Evolutionary conservation across 2,329 filamentous ascomycete genomes (phyloP).

Genomic region (Colletotrichum viniferum): DNA sequence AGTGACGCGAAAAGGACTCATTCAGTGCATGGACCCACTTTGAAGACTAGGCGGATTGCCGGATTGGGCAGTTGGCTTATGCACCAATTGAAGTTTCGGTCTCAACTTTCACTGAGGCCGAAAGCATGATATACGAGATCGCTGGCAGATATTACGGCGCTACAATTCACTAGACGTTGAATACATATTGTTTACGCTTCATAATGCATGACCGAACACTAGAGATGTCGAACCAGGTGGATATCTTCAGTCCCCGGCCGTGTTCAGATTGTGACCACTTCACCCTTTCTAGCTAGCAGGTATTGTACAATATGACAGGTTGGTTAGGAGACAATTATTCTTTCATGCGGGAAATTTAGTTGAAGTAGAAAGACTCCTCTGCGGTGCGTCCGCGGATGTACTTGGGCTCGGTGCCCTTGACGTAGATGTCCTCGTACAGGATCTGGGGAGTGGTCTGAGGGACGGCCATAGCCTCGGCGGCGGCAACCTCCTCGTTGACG

Average conservation of each 20-base stretch:
- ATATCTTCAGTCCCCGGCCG: slow-evolving; percentile 20
- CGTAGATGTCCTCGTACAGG: slow-evolving; percentile 96
- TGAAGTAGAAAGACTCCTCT: slow-evolving; percentile 96
- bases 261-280: slow-evolving; percentile 21
- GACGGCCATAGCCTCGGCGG: slow-evolving; percentile 84
- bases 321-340: slow-evolving; percentile 23
- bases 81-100: not conserved
- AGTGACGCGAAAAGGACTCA: slow-evolving; percentile 8
- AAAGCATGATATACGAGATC: not conserved
- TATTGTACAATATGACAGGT: slow-evolving; percentile 24
- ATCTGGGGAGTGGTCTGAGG: slow-evolving; percentile 83
- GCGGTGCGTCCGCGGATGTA: slow-evolving; percentile 86
- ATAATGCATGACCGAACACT: not conserved
- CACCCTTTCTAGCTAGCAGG: slow-evolving; percentile 24
- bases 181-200: not conserved
- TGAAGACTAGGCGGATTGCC: not conserved
- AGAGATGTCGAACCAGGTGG: slow-evolving; percentile 10
- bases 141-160: not conserved
- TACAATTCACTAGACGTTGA: not conserved
- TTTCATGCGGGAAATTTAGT: slow-evolving; percentile 33
- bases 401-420: slow-evolving; percentile 82
- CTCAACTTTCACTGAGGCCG: not conserved
- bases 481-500: slow-evolving; percentile 89
- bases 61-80: not conserved
- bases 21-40: not conserved